Percentiles rank a stretch among this genome's conserved stretches.
Evolutionary conservation across 352 stramenopile genomes (phyloP).

Genomic region (Phytophthora colocasiae): DNA sequence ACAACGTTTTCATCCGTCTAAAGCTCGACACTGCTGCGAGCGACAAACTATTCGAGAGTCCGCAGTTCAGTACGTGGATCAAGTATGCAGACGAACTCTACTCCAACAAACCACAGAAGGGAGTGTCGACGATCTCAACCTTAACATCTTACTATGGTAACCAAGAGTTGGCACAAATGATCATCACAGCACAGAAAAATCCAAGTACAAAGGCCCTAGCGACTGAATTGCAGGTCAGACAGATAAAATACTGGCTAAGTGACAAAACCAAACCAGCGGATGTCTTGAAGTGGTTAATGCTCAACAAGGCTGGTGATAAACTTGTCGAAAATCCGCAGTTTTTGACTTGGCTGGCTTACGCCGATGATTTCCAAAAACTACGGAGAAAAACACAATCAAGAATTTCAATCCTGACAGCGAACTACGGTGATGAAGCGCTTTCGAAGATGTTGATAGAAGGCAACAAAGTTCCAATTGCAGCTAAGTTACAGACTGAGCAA

Average conservation of each 20-base stretch:
- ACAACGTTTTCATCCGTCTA: conserved; percentile 4
- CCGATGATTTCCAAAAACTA: background rate
- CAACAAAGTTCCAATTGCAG: background rate
- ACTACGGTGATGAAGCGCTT: background rate
- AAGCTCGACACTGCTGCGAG: background rate
- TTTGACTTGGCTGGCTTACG: background rate
- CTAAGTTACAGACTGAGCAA: background rate
- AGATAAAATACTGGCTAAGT: conserved; percentile 1
- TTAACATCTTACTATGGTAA: background rate
- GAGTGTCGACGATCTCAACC: background rate
- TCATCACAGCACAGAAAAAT: background rate
- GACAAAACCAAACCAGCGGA: background rate
- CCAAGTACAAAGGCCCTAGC: background rate
- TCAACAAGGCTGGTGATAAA: background rate
- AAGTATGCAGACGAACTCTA: background rate
- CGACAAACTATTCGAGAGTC: background rate
- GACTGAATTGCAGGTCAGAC: background rate
- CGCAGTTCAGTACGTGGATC: background rate
- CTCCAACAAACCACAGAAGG: background rate
- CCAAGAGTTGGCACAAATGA: background rate
- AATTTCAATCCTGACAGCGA: background rate
- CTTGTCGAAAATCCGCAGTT: conserved; percentile 4
- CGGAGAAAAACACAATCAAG: background rate
- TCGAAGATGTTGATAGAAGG: conserved; percentile 1
- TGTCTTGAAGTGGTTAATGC: background rate